Evolutionary conservation across 2,329 filamentous ascomycete genomes (phyloP), one percentile per base, ranked within the genome.

Genomic region (Colletotrichum ledebouriae): DNA sequence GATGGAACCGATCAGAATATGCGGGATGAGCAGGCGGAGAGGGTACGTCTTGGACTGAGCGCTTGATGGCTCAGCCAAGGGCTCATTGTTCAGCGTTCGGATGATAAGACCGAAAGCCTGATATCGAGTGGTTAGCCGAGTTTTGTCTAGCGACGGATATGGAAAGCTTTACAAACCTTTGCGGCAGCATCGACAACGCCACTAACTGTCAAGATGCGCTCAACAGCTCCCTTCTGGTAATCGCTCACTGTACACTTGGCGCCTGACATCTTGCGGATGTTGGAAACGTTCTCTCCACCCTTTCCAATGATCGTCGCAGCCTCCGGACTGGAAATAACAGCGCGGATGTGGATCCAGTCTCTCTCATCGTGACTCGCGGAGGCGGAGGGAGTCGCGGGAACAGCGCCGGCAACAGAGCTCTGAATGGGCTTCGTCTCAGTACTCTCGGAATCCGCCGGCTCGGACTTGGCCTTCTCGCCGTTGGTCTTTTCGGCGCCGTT

Each of bases 241-340:
- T 99, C 96, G 83, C 94, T 98, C 74, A 99, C 96, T 55, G 96
- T 99, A 85, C 96, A 99, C 83, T 98, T 98, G 73, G 96, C 96
- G 75, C 94, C 94, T 59, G 96, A 98, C 82, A 97, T 87, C 78
- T 93, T 94, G 73, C 96, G 90, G 77, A 99, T 98, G 82, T 97
- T 94, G 73, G 94, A 97, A 55, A 99, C 96, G 77, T 99, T 99
- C 85, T 99, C 96, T 78, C 96, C 96, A 71, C 94, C 95, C 83
- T 99, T 99, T 77, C 96, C 96, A 81, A 99, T 99, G 73, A 98
- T 94, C 56, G 96, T 99, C 44, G 96, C 96, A 73, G 96, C 96
- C 81, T 99, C 96, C 52, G 94, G 94, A 80, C 95, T 99, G 59
- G 95, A 97, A 75, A 99, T 99, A 75, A 98, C 94, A 63, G 96